Conservation (phyloP, 1,139 yeast species). For the Blastobotrys aristatus region DNA sequence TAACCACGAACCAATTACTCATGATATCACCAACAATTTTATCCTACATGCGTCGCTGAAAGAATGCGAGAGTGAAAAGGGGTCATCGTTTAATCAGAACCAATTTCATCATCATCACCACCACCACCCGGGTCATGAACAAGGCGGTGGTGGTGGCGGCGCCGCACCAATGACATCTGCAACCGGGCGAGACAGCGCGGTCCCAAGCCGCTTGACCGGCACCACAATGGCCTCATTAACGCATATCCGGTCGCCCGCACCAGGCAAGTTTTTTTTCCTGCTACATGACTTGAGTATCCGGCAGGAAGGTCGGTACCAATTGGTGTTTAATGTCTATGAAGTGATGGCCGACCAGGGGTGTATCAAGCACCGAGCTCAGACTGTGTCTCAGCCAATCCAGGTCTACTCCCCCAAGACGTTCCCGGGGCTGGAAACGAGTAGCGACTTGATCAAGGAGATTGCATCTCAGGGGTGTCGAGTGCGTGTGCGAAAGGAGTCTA, state of each 20-base stretch:
- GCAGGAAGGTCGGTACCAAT: constrained; percentile 34
- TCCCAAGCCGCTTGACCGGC: constrained; percentile 24
- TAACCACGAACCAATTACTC: constrained; percentile 24
- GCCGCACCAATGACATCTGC: constrained; percentile 1
- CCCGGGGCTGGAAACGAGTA: constrained; percentile 35
- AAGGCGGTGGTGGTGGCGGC: neutral
- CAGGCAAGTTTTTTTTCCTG: constrained; percentile 31
- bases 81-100: neutral
- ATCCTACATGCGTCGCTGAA: constrained; percentile 30
- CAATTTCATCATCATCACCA: constrained; percentile 6
- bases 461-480: constrained; percentile 36
- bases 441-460: constrained; percentile 33
- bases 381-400: constrained; percentile 27
- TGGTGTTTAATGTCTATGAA: constrained; percentile 32
- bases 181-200: constrained; percentile 16
- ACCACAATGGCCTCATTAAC: constrained; percentile 27
- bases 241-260: constrained; percentile 26
- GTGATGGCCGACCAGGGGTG: constrained; percentile 21
- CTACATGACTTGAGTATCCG: constrained; percentile 35
- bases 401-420: constrained; percentile 37
- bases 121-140: constrained; percentile 1
- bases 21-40: constrained; percentile 26
- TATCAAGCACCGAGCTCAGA: constrained; percentile 26
- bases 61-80: constrained; percentile 16
- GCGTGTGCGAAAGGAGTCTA: constrained; percentile 33